phyloP scores from a whole-genome alignment of 345 rosid species.

The Chamaenerion angustifolium region DNA sequence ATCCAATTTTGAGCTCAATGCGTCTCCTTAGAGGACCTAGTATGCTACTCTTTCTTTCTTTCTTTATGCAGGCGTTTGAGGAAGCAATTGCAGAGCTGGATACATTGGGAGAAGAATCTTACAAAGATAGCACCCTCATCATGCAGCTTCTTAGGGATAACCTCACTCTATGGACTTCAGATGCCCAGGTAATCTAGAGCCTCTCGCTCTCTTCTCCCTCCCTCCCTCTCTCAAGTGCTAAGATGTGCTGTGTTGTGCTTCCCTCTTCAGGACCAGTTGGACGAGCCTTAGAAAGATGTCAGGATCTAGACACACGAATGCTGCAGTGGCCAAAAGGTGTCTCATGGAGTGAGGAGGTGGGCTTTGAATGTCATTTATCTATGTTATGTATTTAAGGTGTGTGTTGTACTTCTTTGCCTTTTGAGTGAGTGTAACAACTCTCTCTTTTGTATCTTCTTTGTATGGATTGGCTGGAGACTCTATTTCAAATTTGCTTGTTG shows the following conservation, averaged over 20 bases:
- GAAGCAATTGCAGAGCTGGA: slow-evolving; percentile 95
- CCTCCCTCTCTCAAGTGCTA: no score
- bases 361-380: slow-evolving; percentile 51
- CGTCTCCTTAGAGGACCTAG: no score
- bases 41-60: neutral
- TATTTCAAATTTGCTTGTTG: no score
- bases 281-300: slow-evolving; percentile 42
- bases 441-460: no score
- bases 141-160: slow-evolving; percentile 93
- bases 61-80: slow-evolving; percentile 57
- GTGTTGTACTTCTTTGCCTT: no score
- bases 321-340: slow-evolving; percentile 1
- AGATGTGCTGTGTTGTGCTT: no score
- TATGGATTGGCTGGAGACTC: no score
- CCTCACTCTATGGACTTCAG: slow-evolving; percentile 97
- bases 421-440: no score
- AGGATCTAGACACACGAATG: neutral
- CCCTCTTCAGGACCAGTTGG: slow-evolving; percentile 49
- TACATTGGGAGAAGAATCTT: slow-evolving; percentile 83
- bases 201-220: no score
- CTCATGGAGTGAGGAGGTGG: slow-evolving; percentile 54
- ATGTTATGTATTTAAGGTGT: no score
- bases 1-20: neutral
- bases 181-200: slow-evolving; percentile 39
- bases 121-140: slow-evolving; percentile 97